phyloP scores from a whole-genome alignment of 805 yeast species.

The Candida orba region DNA sequence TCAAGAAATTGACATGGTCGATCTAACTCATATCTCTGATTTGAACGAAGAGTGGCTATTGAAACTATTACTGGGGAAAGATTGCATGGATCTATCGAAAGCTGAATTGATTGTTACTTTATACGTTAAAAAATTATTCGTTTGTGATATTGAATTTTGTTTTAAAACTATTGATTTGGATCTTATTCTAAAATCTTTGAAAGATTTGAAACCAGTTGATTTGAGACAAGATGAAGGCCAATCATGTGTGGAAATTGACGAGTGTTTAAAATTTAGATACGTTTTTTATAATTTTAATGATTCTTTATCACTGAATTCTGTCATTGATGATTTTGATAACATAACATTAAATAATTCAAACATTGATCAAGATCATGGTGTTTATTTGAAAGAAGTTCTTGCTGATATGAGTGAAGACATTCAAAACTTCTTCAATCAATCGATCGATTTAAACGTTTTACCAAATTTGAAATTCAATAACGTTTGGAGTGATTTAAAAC shows the following conservation, averaged over 20 bases:
- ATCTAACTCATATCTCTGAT: conserved; percentile 1
- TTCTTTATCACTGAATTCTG: not conserved
- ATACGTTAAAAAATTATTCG: conserved; percentile 7
- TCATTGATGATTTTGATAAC: conserved; percentile 24
- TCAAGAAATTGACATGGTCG: conserved; percentile 1
- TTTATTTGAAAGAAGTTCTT: not conserved
- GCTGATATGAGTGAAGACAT: conserved; percentile 9
- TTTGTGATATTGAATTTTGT: not conserved
- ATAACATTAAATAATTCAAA: conserved; percentile 19
- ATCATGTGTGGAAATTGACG: not conserved
- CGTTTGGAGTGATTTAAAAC: conserved; percentile 30
- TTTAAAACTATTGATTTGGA: not conserved
- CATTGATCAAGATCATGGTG: not conserved
- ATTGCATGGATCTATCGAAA: conserved; percentile 6
- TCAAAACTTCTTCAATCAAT: not conserved
- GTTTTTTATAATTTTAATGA: conserved; percentile 5
- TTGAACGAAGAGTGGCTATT: conserved; percentile 2
- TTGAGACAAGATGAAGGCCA: not conserved
- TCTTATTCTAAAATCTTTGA: conserved; percentile 1
- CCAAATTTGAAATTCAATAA: conserved; percentile 27
- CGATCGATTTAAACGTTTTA: conserved; percentile 16
- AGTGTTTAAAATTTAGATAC: not conserved
- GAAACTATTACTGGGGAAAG: conserved; percentile 4
- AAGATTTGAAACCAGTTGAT: not conserved
- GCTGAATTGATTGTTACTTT: conserved; percentile 11